These are phyloP conservation scores for Lentinula guzmanii DNA, from an alignment of 768 basidiomycete species.

Conservation along the genomic window DNA sequence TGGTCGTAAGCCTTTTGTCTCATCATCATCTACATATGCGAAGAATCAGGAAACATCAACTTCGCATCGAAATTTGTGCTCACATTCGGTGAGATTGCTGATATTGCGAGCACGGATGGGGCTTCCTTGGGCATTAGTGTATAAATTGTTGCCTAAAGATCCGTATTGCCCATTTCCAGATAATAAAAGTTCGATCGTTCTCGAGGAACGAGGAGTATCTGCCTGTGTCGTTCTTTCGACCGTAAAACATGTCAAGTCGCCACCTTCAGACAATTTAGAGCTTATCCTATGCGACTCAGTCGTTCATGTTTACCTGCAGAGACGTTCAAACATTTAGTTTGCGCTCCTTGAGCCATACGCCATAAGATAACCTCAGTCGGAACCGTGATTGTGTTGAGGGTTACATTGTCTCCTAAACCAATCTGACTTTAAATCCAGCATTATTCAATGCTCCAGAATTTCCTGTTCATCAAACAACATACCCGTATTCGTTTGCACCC, in stretches of 20 bases:
- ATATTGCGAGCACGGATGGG: slow-evolving; percentile 74
- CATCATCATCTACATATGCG: slow-evolving; percentile 53
- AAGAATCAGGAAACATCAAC: slow-evolving; percentile 4
- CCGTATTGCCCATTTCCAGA: slow-evolving; percentile 85
- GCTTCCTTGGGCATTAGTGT: slow-evolving; percentile 62
- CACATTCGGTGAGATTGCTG: slow-evolving; percentile 84
- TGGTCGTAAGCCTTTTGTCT: slow-evolving; percentile 49
- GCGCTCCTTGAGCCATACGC: slow-evolving; percentile 43
- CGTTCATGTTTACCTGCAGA: slow-evolving; percentile 43
- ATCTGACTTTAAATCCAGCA: slow-evolving; percentile 57
- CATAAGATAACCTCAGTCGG: slow-evolving; percentile 84
- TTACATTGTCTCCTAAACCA: slow-evolving; percentile 62
- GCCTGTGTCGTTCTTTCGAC: slow-evolving; percentile 40
- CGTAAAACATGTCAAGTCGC: slow-evolving; percentile 72
- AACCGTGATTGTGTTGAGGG: slow-evolving; percentile 63
- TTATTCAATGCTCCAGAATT: background rate
- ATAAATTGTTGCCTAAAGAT: slow-evolving; percentile 62
- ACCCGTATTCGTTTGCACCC: slow-evolving; percentile 89
- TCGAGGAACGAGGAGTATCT: slow-evolving; percentile 11
- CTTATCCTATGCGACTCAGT: background rate
- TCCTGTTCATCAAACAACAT: slow-evolving; percentile 10
- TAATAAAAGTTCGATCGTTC: slow-evolving; percentile 48
- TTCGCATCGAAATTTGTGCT: slow-evolving; percentile 20
- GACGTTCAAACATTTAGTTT: slow-evolving; percentile 58
- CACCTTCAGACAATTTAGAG: slow-evolving; percentile 36